Base-by-base conservation (phyloP, 192 early-diverging fungal genomes). In the Rhizophagus clarus region DNA sequence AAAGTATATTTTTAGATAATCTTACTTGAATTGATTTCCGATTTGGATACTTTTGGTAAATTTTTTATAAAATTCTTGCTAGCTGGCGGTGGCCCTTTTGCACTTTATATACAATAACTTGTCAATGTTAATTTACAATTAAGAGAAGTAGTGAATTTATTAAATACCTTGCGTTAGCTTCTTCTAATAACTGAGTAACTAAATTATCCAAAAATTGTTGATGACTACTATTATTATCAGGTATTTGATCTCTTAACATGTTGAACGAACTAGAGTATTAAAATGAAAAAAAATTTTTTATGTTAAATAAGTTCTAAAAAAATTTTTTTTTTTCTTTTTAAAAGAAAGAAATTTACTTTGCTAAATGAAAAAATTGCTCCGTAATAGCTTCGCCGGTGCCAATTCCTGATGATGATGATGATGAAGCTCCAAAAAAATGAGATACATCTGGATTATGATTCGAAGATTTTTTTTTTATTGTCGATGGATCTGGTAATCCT, bases 131-230 rank as follows among this genome's bases (percentile, higher is more conserved):
- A 34, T 32, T 42, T 42, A 42, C 0, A 42, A 42, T 9, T 10
- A 20, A 56, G 1, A 1, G 51, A 20, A 4, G 51, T 56, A 15
- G 3, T 56, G 15, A 20, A 4, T 4, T 56, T 17, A 56, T 51
- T 5, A 56, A 28, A 26, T 82, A 89, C 88, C 82, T 86, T 9
- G 83, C 85, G 60, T 85, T 86, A 3, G 86, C 88, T 71, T 90
- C 89, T 9, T 88, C 84, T 72, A 90, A 82, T 32, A 90, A 68
- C 34, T 90, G 87, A 3, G 86, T 87, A 40, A 90, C 82, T 71
- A 90, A 71, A 32, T 88, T 87, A 74, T 90, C 88, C n/a, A 90
- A 81, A 31, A 90, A 80, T 56, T 71, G 61, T 32, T 89, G 83
- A 45, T 89, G 85, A n/a, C 26, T 72, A 32, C 84, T 80, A 66